These are phyloP conservation scores for Gossypioides kirkii DNA, from an alignment of 345 rosid species.

Conservation along the genomic window DNA sequence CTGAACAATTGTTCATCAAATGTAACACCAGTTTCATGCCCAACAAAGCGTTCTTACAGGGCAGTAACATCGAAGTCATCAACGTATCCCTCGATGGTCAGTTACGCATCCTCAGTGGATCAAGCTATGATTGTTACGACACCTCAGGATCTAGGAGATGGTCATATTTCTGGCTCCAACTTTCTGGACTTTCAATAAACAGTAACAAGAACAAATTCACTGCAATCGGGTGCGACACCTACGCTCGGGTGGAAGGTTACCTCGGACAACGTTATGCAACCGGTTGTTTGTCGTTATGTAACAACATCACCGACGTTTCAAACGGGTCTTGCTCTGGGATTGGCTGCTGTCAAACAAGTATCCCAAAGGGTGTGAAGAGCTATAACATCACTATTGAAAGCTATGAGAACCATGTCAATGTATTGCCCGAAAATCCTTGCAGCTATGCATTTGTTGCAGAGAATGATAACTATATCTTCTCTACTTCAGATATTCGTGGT, in stretches of 20 bases:
- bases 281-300: background rate
- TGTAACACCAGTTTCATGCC: background rate
- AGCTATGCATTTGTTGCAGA: background rate
- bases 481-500: background rate
- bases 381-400: fast-evolving
- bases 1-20: conserved; percentile 1
- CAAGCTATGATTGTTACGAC: background rate
- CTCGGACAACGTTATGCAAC: background rate
- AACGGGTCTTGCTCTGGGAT: background rate
- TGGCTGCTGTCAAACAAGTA: background rate
- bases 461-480: background rate
- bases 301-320: background rate
- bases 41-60: background rate
- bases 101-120: background rate
- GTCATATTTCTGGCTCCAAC: too few relatives aligned
- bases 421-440: background rate
- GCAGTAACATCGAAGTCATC: background rate
- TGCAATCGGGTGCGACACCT: conserved; percentile 1
- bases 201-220: background rate
- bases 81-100: background rate
- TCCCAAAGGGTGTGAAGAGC: background rate
- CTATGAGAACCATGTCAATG: background rate
- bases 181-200: background rate
- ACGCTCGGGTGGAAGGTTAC: background rate
- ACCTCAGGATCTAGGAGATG: background rate